Percentiles rank a stretch among this genome's conserved stretches.
Conservation (phyloP, 2,329 filamentous ascomycete genomes). For the Claviceps lovelessii region DNA sequence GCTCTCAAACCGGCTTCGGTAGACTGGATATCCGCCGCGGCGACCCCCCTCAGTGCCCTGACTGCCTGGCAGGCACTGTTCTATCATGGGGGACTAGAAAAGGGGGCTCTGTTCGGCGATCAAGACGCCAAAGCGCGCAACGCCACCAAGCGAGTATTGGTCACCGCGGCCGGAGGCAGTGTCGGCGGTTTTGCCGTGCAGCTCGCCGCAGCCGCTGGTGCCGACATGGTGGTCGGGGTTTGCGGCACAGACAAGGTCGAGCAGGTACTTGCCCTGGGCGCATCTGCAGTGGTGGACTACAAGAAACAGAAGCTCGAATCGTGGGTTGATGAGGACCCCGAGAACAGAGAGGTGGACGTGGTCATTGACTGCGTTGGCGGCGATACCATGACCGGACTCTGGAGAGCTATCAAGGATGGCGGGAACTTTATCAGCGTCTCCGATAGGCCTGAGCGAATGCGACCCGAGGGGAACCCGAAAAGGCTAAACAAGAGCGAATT, state of each 20-base stretch:
- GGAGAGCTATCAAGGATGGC: slow-evolving; percentile 21
- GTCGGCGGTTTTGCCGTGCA: slow-evolving; percentile 28
- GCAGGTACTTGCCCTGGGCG: slow-evolving; percentile 18
- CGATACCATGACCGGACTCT: slow-evolving; percentile 17
- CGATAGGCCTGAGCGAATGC: slow-evolving; percentile 15
- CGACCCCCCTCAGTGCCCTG: slow-evolving; percentile 25
- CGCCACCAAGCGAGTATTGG: slow-evolving; percentile 18
- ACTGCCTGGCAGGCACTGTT: slow-evolving; percentile 29
- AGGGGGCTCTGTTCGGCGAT: slow-evolving; percentile 15
- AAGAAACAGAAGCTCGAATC: slow-evolving; percentile 14
- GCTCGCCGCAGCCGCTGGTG: slow-evolving; percentile 22
- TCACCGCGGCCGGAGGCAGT: slow-evolving; percentile 25
- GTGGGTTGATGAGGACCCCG: slow-evolving; percentile 17
- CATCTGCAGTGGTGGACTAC: slow-evolving; percentile 25
- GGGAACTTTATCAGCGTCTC: slow-evolving; percentile 21
- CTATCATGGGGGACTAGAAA: slow-evolving; percentile 18
- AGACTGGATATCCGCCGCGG: slow-evolving; percentile 20
- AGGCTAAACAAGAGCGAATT: slow-evolving; percentile 17
- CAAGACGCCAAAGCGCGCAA: slow-evolving; percentile 14
- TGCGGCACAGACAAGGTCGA: slow-evolving; percentile 17
- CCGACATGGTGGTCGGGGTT: slow-evolving; percentile 21
- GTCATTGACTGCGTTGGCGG: slow-evolving; percentile 25
- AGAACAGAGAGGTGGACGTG: slow-evolving; percentile 17
- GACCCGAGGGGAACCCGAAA: slow-evolving; percentile 17
- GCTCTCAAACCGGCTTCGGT: slow-evolving; percentile 20